phyloP scores from a whole-genome alignment of 1,284 basidiomycete species.

The Pulveroboletus sp. region DNA sequence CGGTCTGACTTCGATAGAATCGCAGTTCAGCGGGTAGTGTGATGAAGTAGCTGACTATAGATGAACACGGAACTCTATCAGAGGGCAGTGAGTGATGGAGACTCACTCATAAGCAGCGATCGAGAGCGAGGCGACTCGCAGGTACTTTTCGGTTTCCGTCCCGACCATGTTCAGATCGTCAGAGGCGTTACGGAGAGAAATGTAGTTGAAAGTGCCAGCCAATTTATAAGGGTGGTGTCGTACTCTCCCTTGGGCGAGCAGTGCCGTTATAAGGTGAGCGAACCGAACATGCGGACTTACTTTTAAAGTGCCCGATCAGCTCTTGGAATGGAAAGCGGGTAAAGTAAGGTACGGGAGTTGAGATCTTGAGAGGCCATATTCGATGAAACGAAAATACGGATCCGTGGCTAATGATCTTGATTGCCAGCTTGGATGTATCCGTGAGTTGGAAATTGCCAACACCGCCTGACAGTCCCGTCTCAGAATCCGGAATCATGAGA shows the following conservation, averaged over 20 bases:
- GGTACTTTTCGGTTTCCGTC: conserved; percentile 27
- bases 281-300: too few species aligned
- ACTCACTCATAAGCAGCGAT: conserved; percentile 33
- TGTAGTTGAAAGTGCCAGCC: neutral
- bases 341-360: neutral
- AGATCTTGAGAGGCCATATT: too few species aligned
- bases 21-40: conserved; percentile 40
- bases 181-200: neutral
- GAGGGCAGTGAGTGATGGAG: too few species aligned
- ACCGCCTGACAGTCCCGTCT: too few species aligned
- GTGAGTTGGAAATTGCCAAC: too few species aligned
- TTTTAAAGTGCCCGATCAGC: neutral
- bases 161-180: conserved; percentile 17
- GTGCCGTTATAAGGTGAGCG: neutral
- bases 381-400: too few species aligned
- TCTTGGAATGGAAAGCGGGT: neutral
- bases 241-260: neutral
- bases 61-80: neutral
- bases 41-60: conserved; percentile 33
- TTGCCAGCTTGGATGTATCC: too few species aligned
- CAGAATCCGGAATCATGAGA: too few species aligned
- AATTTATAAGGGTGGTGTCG: conserved; percentile 15
- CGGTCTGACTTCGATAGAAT: conserved; percentile 37
- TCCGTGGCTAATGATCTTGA: too few species aligned
- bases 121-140: conserved; percentile 30